These are phyloP conservation scores for Aurifilum marmelostoma DNA, from an alignment of 2,329 filamentous ascomycete genomes.

Conservation along the genomic window DNA sequence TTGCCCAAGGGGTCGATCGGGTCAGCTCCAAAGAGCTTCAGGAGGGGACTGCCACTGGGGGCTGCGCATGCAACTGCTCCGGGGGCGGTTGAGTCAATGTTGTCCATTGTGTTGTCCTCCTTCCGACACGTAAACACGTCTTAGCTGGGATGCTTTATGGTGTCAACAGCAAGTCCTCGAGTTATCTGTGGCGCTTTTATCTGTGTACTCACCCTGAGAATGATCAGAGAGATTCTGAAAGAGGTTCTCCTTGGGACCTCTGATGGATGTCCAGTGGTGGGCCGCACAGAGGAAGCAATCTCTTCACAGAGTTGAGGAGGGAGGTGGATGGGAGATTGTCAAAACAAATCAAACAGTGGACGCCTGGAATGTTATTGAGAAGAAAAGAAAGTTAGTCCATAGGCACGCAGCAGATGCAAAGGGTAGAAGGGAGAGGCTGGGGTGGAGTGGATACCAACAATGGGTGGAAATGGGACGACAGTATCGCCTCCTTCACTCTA, in stretches of 20 bases:
- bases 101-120: not conserved
- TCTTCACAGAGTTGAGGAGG: not conserved
- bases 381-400: not conserved
- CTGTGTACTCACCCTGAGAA: not conserved
- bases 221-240: not conserved
- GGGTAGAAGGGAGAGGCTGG: not conserved
- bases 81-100: not conserved
- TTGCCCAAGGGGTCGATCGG: not conserved
- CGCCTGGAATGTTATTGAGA: not conserved
- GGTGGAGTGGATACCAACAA: not conserved
- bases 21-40: slow-evolving; percentile 19
- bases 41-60: not conserved
- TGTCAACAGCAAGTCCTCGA: not conserved
- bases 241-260: not conserved
- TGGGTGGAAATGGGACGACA: not conserved
- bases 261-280: not conserved
- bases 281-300: not conserved
- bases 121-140: not conserved
- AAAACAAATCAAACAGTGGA: too few relatives aligned
- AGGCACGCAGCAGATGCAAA: not conserved
- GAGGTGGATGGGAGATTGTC: not conserved
- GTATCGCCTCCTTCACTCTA: slow-evolving; percentile 11
- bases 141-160: too few relatives aligned
- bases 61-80: not conserved
- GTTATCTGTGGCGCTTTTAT: not conserved